Base-by-base conservation (phyloP, 371 early-diverging fungal species). In the Lichtheimia ramosa region DNA sequence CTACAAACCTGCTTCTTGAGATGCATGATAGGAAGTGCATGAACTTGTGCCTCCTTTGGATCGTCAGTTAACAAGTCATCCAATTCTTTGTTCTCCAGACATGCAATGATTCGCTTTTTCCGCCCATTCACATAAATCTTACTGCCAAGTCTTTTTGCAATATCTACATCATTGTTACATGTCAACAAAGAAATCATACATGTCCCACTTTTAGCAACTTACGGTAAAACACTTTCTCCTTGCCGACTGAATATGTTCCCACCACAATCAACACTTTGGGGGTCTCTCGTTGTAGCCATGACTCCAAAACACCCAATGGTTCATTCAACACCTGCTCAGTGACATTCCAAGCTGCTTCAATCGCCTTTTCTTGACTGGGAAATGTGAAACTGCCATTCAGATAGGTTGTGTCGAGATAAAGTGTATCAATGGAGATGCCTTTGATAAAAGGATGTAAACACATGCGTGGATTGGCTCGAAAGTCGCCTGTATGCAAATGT, bases 371-470 rank as follows among this genome's bases (percentile, higher is more conserved):
- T 68, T 98, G 97, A 0, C 83, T 70, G 0, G 98, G 97, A 66
- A 98, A 98, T 0, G 81, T 68, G 65, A 95, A 89, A 5, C 68
- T 56, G 5, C 95, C 89, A 27, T 89, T 79, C 55, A 87, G 75
- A 63, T 98, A 98, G 0, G 98, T 98, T 0, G 97, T 96, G 65
- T 98, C 98, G 28, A 98, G 84, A 59, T 93, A 98, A 0, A 96
- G 53, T 2, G 73, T 78, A 61, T 94, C 89, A 40, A 96, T 66
- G n/a, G 71, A 62, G 0, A 68, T 66, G 15, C 82, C 81, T 2
- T 59, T 50, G 2, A 83, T 65, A 3, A 77, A 53, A 2, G 84
- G 82, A 52, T 80, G 81, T 21, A 80, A 55, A 25, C 75, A 75
- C 74, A 89, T 90, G 0, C 75, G 76, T 2, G 75, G 82, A 6